Conservation (phyloP, 2,329 filamentous ascomycete genomes). For the Phaeosphaeriaceae sp. region DNA sequence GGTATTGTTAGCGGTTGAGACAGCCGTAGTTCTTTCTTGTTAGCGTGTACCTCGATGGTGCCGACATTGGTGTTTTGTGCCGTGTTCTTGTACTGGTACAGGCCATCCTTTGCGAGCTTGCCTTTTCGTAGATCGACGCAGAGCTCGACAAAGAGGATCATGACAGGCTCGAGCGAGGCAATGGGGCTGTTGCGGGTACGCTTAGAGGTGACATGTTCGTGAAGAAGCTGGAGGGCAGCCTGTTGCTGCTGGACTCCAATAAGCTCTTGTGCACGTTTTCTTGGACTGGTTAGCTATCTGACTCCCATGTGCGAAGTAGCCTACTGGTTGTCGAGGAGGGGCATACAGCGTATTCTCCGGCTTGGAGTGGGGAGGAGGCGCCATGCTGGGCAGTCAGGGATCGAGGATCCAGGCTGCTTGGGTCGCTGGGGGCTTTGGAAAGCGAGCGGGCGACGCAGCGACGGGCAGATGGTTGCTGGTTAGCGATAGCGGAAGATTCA, state of each 20-base stretch:
- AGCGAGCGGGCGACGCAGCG: conserved; percentile 39
- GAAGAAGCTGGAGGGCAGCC: conserved; percentile 90
- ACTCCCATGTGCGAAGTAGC: background rate
- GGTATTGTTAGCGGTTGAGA: conserved; percentile 16
- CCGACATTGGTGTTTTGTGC: conserved; percentile 98
- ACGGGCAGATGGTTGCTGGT: conserved; percentile 1
- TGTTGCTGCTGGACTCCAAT: conserved; percentile 95
- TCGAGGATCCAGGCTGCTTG: conserved; percentile 32
- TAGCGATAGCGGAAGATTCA: conserved; percentile 19
- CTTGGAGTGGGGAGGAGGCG: conserved; percentile 95
- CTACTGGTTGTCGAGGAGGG: conserved; percentile 11
- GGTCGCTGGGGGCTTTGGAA: conserved; percentile 34
- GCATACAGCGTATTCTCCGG: conserved; percentile 89
- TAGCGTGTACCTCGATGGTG: conserved; percentile 80
- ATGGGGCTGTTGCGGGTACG: conserved; percentile 97
- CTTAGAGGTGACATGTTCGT: conserved; percentile 99
- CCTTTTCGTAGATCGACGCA: conserved; percentile 98
- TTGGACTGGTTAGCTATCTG: conserved; percentile 19
- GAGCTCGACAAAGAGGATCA: conserved; percentile 96
- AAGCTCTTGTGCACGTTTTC: conserved; percentile 89
- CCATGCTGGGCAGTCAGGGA: conserved; percentile 65
- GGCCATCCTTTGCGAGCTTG: conserved; percentile 96
- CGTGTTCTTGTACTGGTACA: conserved; percentile 99
- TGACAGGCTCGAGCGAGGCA: conserved; percentile 93
- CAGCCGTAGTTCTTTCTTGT: background rate